phyloP scores from a whole-genome alignment of 768 basidiomycete genomes.

The Hebeloma cylindrosporum region DNA sequence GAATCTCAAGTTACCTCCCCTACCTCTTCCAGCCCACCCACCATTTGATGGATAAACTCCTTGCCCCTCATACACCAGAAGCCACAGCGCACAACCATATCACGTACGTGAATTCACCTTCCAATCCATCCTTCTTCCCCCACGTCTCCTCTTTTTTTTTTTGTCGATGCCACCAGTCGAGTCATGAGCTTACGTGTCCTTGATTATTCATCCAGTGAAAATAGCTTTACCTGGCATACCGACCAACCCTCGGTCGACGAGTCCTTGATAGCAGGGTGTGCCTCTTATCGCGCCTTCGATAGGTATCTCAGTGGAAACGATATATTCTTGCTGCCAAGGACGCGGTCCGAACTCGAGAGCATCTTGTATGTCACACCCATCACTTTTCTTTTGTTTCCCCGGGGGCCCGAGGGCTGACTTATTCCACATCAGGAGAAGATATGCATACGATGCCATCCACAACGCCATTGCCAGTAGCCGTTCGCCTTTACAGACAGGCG shows the following conservation, averaged over 20 bases:
- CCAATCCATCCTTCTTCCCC: conserved; percentile 3
- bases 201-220: conserved; percentile 52
- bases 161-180: conserved; percentile 1
- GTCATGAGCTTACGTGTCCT: conserved; percentile 17
- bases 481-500: conserved; percentile 56
- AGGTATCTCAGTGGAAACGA: conserved; percentile 72
- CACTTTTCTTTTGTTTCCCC: conserved; percentile 3
- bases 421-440: conserved; percentile 55
- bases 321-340: conserved; percentile 68
- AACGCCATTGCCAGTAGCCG: conserved; percentile 74
- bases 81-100: conserved; percentile 68
- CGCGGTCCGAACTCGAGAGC: conserved; percentile 64
- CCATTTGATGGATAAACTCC: conserved; percentile 62
- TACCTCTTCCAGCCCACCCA: conserved; percentile 14
- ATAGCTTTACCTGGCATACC: conserved; percentile 66
- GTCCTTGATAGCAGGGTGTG: conserved; percentile 71
- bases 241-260: conserved; percentile 71
- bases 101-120: no score
- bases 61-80: conserved; percentile 73
- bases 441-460: conserved; percentile 79
- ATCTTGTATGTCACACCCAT: conserved; percentile 53
- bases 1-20: no score
- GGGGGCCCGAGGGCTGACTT: no score
- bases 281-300: conserved; percentile 78
- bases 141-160: conserved; percentile 2